Conservation (phyloP, 164 flowering plant species). For the Annona squamosa region DNA sequence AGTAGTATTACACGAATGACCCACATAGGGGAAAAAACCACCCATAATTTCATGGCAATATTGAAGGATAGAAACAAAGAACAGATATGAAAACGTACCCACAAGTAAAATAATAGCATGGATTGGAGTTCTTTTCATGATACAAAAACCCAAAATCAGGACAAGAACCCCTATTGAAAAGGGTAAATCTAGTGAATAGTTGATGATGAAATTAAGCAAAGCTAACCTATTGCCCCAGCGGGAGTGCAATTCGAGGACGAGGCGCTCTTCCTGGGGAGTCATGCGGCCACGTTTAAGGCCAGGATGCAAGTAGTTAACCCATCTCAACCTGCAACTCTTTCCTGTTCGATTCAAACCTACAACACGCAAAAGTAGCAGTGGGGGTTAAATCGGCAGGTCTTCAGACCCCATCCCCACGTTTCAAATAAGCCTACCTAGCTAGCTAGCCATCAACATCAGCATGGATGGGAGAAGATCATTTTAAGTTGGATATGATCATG, state of each 20-base stretch:
- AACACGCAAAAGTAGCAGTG: constrained; percentile 28
- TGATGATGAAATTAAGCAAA: background rate
- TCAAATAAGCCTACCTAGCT: constrained; percentile 43
- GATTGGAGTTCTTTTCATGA: too few relatives aligned
- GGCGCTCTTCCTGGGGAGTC: constrained; percentile 86
- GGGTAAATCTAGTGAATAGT: background rate
- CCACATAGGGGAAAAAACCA: too few relatives aligned
- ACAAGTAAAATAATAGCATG: background rate
- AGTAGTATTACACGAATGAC: too few relatives aligned
- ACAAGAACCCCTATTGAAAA: too few relatives aligned
- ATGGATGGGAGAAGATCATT: background rate
- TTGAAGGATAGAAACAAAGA: background rate
- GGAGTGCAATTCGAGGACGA: constrained; percentile 82
- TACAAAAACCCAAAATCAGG: too few relatives aligned
- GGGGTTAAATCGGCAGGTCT: constrained; percentile 34
- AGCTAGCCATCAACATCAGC: background rate
- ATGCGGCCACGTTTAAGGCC: constrained; percentile 87
- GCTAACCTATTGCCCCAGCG: constrained; percentile 94
- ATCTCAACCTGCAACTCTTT: constrained; percentile 93
- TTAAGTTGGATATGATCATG: too few relatives aligned
- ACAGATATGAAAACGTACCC: background rate
- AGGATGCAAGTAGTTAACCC: constrained; percentile 96
- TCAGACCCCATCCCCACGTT: constrained; percentile 20
- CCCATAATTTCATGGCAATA: background rate
- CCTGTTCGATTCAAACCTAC: constrained; percentile 97